These are phyloP conservation scores for Fraxinus ornus DNA, from an alignment of 305 asterid genomes.

Conservation along the genomic window DNA sequence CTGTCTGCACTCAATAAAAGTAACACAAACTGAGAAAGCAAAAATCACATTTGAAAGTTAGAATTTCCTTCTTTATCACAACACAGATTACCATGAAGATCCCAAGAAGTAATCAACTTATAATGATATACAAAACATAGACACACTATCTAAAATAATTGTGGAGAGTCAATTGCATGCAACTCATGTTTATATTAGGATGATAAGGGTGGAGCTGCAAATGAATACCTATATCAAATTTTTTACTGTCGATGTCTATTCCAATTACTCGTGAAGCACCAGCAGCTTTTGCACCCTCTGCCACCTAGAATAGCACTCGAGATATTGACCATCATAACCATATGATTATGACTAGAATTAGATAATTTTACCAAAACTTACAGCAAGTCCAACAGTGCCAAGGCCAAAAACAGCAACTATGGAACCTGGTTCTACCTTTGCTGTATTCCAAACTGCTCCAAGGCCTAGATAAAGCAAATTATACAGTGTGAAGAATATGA, in stretches of 20 bases:
- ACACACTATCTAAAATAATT: not conserved
- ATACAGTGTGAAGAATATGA: constrained; percentile 14
- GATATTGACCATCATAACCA: constrained; percentile 14
- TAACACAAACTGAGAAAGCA: not conserved
- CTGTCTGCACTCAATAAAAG: not conserved
- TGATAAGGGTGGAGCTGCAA: constrained; percentile 1
- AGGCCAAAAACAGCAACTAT: constrained; percentile 94
- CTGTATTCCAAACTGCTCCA: constrained; percentile 99
- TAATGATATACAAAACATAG: not conserved
- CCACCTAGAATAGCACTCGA: constrained; percentile 67
- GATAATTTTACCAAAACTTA: constrained; percentile 43
- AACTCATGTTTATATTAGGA: not conserved
- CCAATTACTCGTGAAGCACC: constrained; percentile 98
- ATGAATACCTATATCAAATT: constrained; percentile 64
- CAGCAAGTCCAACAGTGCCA: constrained; percentile 99
- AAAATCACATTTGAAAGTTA: not conserved
- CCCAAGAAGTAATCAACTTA: constrained; percentile 24
- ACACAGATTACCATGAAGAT: not conserved
- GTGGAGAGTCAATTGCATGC: not conserved
- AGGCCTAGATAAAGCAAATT: constrained; percentile 55
- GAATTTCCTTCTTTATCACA: not conserved
- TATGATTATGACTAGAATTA: constrained; percentile 14
- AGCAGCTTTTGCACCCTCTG: constrained; percentile 99
- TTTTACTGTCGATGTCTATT: constrained; percentile 82
- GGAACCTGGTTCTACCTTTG: constrained; percentile 95